Evolutionary conservation across 2,329 filamentous ascomycete species (phyloP), one percentile per base, ranked within the genome.

Genomic region (Lachnellula willkommii): DNA sequence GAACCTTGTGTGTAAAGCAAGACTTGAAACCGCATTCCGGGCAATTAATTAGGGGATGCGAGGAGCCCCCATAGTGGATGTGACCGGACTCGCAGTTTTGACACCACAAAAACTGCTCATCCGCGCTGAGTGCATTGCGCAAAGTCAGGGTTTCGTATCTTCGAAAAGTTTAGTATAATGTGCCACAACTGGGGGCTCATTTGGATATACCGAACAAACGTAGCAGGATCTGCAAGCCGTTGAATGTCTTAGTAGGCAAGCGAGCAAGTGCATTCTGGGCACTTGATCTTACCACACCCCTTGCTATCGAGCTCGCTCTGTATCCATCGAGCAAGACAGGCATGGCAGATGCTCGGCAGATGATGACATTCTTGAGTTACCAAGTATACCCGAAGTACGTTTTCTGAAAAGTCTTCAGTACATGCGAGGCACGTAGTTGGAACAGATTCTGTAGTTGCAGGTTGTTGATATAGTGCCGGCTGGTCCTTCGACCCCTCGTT

Each of bases 51-150:
- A 61, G 52, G 6, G 59, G 59, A 4, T 57, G 49, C 2, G 52
- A 28, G 20, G 17, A n/a, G 20, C 59, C 56, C 24, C 47, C 48
- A 1, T 39, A 47, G 43, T 61, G 57, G 1, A 59, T 35, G 48
- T 61, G 59, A 6, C 59, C 59, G 37, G 55, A 59, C n/a, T 56
- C 52, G 17, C 59, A 61, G 14, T 54, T 50, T 45, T 48, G 57
- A 39, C 57, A 61, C 59, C 59, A 61, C 22, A 61, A 20, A 46
- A 61, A 61, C 39, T 61, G 52, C 3, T 24, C 15, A 36, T 59
- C 57, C 4, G 49, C 8, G 8, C 42, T 26, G 6, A 59, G 26
- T 12, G 55, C 50, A 32, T 46, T 56, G 9, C 59, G 57, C 28
- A 59, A 56, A n/a, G 54, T 59, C 5, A 59, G 50, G 1, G 36